Evolutionary conservation across 2,329 filamentous ascomycete species (phyloP).

Genomic region (Botrytis tulipae): DNA sequence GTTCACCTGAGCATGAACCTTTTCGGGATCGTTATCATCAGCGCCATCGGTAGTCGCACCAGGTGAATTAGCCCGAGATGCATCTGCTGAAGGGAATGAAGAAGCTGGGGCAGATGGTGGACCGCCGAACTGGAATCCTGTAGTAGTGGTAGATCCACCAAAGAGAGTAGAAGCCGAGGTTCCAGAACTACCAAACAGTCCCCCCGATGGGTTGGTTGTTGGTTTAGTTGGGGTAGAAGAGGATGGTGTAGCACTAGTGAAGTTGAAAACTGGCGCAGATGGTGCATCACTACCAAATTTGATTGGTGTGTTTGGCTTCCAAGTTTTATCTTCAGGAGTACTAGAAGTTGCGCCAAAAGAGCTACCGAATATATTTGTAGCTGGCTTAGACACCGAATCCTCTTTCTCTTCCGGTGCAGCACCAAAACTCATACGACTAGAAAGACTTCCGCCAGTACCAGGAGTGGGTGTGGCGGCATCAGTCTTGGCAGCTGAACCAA

Average conservation of each 20-base stretch:
- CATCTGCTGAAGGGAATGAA: conserved; percentile 36
- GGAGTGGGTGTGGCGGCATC: conserved; percentile 40
- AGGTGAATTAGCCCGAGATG: conserved; percentile 38
- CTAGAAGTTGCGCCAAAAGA: conserved; percentile 29
- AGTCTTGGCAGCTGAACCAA: conserved; percentile 39
- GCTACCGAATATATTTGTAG: conserved; percentile 27
- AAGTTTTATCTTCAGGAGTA: conserved; percentile 46
- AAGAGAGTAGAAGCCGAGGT: conserved; percentile 22
- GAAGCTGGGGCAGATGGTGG: conserved; percentile 32
- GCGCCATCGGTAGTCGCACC: conserved; percentile 37
- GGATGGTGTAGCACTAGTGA: conserved; percentile 22
- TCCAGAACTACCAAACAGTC: conserved; percentile 23
- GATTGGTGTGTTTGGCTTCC: conserved; percentile 52
- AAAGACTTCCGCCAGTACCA: conserved; percentile 47
- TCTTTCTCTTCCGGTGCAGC: conserved; percentile 44
- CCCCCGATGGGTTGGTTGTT: conserved; percentile 17
- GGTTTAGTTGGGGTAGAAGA: conserved; percentile 29
- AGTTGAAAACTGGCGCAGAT: conserved; percentile 24
- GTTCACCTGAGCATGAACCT: conserved; percentile 65
- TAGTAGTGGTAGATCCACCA: conserved; percentile 22
- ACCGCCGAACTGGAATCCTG: conserved; percentile 34
- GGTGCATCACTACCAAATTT: conserved; percentile 38
- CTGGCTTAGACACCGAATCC: conserved; percentile 36
- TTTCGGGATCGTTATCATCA: conserved; percentile 49
- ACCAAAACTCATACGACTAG: conserved; percentile 54